Percentiles rank a stretch among this genome's conserved stretches.
phyloP scores from a whole-genome alignment of 2,329 filamentous ascomycete species.

The Claviceps quebecensis region DNA sequence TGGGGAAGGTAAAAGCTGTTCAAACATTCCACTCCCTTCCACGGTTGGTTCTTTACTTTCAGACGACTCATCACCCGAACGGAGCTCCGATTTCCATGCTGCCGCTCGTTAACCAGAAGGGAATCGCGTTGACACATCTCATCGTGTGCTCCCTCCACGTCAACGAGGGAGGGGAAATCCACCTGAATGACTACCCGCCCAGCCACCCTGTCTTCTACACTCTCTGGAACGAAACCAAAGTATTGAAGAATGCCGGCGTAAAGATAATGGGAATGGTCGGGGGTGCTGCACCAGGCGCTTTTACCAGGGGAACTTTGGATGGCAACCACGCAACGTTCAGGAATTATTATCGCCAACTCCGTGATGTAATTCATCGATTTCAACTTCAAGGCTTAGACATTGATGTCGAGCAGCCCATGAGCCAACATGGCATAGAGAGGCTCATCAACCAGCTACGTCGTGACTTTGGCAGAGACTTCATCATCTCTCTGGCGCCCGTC shows the following conservation, averaged over 20 bases:
- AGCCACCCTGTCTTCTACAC: slow-evolving; percentile 47
- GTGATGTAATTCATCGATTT: slow-evolving; percentile 45
- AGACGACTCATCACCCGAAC: slow-evolving; percentile 19
- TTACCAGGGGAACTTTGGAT: slow-evolving; percentile 30
- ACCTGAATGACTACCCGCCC: slow-evolving; percentile 64
- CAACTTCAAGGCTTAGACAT: slow-evolving; percentile 56
- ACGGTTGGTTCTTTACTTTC: background rate
- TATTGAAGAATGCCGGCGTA: slow-evolving; percentile 57
- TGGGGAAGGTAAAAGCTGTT: background rate
- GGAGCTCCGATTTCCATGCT: slow-evolving; percentile 34
- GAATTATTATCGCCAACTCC: slow-evolving; percentile 23
- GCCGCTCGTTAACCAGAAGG: slow-evolving; percentile 25
- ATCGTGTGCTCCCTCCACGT: slow-evolving; percentile 74
- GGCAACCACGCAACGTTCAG: slow-evolving; percentile 42
- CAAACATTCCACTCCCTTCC: background rate
- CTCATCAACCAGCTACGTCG: slow-evolving; percentile 50
- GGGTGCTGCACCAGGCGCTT: slow-evolving; percentile 65
- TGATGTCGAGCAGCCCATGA: slow-evolving; percentile 63
- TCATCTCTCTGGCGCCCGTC: slow-evolving; percentile 68
- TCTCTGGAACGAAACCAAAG: slow-evolving; percentile 60
- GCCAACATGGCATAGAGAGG: slow-evolving; percentile 47
- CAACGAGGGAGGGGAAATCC: slow-evolving; percentile 50
- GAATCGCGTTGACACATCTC: slow-evolving; percentile 52
- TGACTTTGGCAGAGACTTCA: slow-evolving; percentile 54
- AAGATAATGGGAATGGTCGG: slow-evolving; percentile 76